Evolutionary conservation across 345 rosid species (phyloP).

Genomic region (Eucalyptus sideroxylon): DNA sequence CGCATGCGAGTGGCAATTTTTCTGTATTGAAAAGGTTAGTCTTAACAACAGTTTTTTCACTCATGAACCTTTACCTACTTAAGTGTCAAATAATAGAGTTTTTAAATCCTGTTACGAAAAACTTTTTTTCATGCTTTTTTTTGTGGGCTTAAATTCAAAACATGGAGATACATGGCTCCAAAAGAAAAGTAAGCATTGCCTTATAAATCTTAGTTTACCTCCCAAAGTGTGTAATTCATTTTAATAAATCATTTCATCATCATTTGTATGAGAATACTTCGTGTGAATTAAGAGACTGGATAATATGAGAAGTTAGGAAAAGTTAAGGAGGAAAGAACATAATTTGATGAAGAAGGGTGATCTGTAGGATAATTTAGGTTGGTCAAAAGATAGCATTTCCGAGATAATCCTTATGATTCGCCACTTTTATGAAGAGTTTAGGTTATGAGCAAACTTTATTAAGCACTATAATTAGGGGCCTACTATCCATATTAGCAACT

Average conservation of each 20-base stretch:
- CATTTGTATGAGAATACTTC: not conserved
- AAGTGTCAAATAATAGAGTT: not conserved
- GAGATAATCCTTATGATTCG: not conserved
- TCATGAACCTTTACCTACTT: not conserved
- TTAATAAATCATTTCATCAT: not conserved
- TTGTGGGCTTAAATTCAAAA: not conserved
- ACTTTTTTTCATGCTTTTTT: not conserved
- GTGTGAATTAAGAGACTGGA: not conserved
- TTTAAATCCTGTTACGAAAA: not conserved
- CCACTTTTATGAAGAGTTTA: not conserved
- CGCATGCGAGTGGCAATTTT: not conserved
- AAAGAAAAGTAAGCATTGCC: not conserved
- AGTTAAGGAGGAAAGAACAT: not conserved
- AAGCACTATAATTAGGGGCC: constrained; percentile 12
- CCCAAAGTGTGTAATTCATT: not conserved
- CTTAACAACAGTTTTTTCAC: not conserved
- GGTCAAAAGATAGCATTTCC: not conserved
- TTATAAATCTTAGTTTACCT: not conserved
- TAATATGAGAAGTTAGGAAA: not conserved
- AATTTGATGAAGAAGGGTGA: not conserved
- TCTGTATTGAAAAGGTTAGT: not conserved
- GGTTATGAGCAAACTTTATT: not conserved
- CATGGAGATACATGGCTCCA: not conserved
- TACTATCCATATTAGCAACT: constrained; percentile 6
- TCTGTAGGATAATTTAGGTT: not conserved